Evolutionary conservation across 2,329 filamentous ascomycete species (phyloP).

Genomic region (Penicillium nordicum): DNA sequence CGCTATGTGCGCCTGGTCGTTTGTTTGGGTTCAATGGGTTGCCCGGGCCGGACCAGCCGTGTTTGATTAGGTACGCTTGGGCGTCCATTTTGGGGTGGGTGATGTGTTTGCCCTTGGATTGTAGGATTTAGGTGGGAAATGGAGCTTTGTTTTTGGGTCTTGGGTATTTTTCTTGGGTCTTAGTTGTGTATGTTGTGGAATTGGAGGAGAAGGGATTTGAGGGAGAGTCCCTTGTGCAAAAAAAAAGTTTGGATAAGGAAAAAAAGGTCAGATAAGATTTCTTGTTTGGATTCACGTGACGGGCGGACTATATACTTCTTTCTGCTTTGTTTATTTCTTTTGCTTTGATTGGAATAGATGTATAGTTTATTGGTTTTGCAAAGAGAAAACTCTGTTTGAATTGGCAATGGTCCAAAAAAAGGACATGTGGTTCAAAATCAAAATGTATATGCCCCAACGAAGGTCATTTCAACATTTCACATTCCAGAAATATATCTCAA

Average conservation of each 20-base stretch:
- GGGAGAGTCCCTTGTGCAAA: not conserved
- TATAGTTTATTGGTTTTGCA: not conserved
- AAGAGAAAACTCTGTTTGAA: no score
- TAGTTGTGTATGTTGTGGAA: not conserved
- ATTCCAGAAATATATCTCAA: no score
- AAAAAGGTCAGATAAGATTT: slow-evolving; percentile 5
- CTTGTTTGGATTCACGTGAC: no score
- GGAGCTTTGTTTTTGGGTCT: not conserved
- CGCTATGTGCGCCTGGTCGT: slow-evolving; percentile 52
- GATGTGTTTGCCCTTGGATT: not conserved
- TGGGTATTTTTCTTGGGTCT: no score
- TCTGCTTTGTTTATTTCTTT: no score
- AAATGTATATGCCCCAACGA: no score
- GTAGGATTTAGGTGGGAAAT: not conserved
- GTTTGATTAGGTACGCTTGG: slow-evolving; percentile 72
- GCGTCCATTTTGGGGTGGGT: slow-evolving; percentile 65
- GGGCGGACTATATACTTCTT: no score
- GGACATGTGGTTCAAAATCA: no score
- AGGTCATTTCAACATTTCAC: no score
- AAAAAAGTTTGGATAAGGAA: slow-evolving; percentile 8
- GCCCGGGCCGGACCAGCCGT: slow-evolving; percentile 87
- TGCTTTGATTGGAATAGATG: no score
- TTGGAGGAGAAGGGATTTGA: not conserved
- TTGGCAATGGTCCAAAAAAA: no score
- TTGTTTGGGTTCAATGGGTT: slow-evolving; percentile 74